A percentile compares a stretch with the other conserved stretches of the same genome.
Evolutionary conservation across 2,329 filamentous ascomycete genomes (phyloP).

Genomic region (Penicillium sp.): DNA sequence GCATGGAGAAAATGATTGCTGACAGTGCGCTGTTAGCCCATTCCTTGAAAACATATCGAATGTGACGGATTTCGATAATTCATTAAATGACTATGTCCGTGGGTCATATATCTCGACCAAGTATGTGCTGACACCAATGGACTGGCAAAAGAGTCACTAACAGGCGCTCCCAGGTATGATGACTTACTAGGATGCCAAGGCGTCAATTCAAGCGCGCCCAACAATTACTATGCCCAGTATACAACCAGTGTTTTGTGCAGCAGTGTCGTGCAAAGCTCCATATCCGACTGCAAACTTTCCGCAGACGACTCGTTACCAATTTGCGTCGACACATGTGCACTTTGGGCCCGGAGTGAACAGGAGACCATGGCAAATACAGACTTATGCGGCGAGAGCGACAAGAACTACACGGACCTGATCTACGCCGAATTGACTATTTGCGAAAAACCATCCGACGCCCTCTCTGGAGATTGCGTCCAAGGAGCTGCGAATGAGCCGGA

Average conservation of each 20-base stretch:
- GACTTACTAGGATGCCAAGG: slow-evolving; percentile 74
- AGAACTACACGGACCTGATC: slow-evolving; percentile 70
- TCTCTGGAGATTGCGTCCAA: slow-evolving; percentile 71
- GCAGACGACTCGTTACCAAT: slow-evolving; percentile 66
- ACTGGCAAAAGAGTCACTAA: slow-evolving; percentile 3
- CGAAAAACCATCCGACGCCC: slow-evolving; percentile 73
- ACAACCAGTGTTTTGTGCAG: slow-evolving; percentile 92
- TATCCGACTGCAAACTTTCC: slow-evolving; percentile 64
- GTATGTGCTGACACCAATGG: slow-evolving; percentile 50
- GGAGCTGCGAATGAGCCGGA: slow-evolving; percentile 76
- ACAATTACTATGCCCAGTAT: slow-evolving; percentile 85
- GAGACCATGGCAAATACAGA: slow-evolving; percentile 71
- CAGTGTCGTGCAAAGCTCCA: slow-evolving; percentile 87
- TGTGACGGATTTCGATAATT: slow-evolving; percentile 72
- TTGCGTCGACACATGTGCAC: slow-evolving; percentile 84
- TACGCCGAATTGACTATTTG: slow-evolving; percentile 91
- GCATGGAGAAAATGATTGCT: slow-evolving; percentile 22
- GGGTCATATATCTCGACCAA: slow-evolving; percentile 73
- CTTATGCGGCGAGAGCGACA: slow-evolving; percentile 66
- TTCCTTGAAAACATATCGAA: slow-evolving; percentile 82
- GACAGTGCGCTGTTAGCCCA: slow-evolving; percentile 55
- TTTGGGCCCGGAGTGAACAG: slow-evolving; percentile 70
- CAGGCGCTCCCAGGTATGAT: slow-evolving; percentile 63
- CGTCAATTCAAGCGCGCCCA: slow-evolving; percentile 74
- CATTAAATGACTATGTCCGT: slow-evolving; percentile 67